Conservation (phyloP, 1,284 basidiomycete species). For the Trametes versicolor region DNA sequence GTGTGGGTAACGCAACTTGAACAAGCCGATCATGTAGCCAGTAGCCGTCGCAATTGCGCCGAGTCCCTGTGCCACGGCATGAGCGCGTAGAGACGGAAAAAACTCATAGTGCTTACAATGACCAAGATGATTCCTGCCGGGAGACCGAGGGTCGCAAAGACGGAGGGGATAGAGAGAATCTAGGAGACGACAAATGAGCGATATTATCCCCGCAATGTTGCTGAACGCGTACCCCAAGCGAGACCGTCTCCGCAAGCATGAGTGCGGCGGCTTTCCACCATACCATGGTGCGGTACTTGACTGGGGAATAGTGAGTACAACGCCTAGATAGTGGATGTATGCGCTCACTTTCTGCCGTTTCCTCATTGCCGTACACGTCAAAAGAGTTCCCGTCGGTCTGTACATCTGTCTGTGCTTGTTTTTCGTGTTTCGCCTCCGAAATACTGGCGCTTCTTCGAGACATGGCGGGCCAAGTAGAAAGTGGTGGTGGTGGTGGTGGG, state of each 20-base stretch:
- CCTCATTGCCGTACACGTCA: conserved; percentile 31
- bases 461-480: background rate
- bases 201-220: background rate
- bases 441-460: conserved; percentile 9
- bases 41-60: conserved; percentile 42
- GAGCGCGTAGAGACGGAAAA: background rate
- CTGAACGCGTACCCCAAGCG: conserved; percentile 39
- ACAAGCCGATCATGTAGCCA: conserved; percentile 43
- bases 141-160: conserved; percentile 43
- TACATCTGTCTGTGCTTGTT: conserved; percentile 4
- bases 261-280: conserved; percentile 48
- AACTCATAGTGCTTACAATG: conserved; percentile 30
- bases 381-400: conserved; percentile 14
- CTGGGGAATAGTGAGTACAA: conserved; percentile 24
- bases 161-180: conserved; percentile 46
- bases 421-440: conserved; percentile 12
- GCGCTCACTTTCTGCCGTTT: conserved; percentile 32
- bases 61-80: conserved; percentile 34
- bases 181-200: conserved; percentile 16
- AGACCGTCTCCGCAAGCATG: conserved; percentile 47
- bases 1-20: conserved; percentile 46
- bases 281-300: conserved; percentile 47
- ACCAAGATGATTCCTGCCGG: conserved; percentile 44
- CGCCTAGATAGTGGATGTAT: background rate
- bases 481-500: conserved; percentile 7